These are phyloP conservation scores for Niveomyces coronatus DNA, from an alignment of 2,329 filamentous ascomycete genomes.

Conservation along the genomic window DNA sequence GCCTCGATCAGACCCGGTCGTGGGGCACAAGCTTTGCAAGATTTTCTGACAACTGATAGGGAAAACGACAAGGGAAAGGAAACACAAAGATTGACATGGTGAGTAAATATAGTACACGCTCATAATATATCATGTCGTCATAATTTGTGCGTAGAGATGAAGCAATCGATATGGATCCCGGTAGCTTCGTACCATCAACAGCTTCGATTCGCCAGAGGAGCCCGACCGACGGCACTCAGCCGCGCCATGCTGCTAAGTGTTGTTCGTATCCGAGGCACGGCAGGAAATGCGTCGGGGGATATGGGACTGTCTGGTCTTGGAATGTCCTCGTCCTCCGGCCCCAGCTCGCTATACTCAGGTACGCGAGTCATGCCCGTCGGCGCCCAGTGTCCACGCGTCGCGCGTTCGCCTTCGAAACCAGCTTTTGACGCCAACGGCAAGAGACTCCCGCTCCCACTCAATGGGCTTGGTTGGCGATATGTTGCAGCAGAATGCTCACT, in stretches of 20 bases:
- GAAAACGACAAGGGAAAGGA: no score
- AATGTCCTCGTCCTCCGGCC: constrained; percentile 17
- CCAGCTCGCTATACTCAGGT: constrained; percentile 10
- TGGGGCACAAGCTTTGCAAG: no score
- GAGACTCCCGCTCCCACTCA: not conserved
- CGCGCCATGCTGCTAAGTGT: constrained; percentile 30
- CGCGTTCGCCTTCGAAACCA: constrained; percentile 2
- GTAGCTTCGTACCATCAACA: constrained; percentile 29
- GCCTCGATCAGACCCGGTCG: no score
- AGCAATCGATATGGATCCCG: not conserved
- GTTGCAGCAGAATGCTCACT: not conserved
- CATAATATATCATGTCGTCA: constrained; percentile 9
- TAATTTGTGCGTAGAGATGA: constrained; percentile 1
- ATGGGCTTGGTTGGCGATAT: no score
- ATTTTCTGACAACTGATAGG: no score
- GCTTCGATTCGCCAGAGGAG: constrained; percentile 17
- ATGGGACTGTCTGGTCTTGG: constrained; percentile 33
- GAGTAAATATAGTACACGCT: not conserved
- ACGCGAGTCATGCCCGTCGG: constrained; percentile 9
- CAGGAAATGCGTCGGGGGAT: constrained; percentile 23
- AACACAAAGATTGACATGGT: not conserved
- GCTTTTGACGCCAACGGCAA: not conserved
- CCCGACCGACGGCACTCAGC: constrained; percentile 29
- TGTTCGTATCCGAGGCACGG: constrained; percentile 14
- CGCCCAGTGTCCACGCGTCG: not conserved